Evolutionary conservation across 1,139 yeast genomes (phyloP), one percentile per base, ranked within the genome.

Genomic region (Sugiyamaella paludigena): DNA sequence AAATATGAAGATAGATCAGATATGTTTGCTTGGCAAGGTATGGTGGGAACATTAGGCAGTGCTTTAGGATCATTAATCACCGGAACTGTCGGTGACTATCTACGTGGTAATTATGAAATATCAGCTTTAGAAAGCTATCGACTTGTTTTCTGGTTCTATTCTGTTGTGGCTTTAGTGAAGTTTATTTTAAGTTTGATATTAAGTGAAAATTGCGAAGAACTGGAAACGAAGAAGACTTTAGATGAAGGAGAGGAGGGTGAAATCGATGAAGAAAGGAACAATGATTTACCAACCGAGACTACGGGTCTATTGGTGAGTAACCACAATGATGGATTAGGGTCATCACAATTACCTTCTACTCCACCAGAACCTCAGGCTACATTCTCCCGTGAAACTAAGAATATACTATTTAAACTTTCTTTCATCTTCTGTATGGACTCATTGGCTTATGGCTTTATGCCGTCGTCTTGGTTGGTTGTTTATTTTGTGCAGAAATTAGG

Each of bases 361-460:
- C 32, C 36, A 8, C 29, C 33, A 8, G 19, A 11, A 28, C 9
- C 40, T 19, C 19, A n/a, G 11, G 2, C 49, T 30, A 31, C 45
- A 1, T 45, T 56, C 28, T 48, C 54, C 12, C 53, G 48, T 5
- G 52, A 52, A 33, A 56, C 64, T 11, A 35, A 47, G 8, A 43
- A 49, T 7, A 43, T 58, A 8, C 55, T 65, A 8, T 39, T 74
- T 36, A 74, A 59, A 38, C 56, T 66, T 27, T 57, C 85, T 8
- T 75, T 83, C 55, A 78, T 87, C 71, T 78, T 85, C 54, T 77
- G 77, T 65, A 55, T 80, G 24, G 96, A 89, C 65, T 87, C 96
- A 0, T 75, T 89, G 47, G 96, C 95, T 0, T 82, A 83, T 53
- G 96, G 96, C 0, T 84, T 88, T 65, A 84, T 87, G 87, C 83